Base-by-base conservation (phyloP, 2,329 filamentous ascomycete species). In the Stagonosporopsis chrysanthemi region DNA sequence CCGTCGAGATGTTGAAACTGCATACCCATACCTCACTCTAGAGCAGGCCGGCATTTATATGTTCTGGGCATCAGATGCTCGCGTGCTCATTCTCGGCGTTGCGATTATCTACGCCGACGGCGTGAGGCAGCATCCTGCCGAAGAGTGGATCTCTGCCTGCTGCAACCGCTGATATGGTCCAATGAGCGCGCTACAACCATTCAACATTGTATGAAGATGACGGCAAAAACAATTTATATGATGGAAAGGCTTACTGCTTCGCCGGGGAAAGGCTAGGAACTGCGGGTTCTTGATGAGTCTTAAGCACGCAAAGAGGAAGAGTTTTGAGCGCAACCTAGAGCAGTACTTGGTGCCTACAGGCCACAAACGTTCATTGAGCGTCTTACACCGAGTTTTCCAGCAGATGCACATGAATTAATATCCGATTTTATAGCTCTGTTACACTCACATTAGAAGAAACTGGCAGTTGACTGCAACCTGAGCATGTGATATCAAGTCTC, bases 111-210 rank as follows among this genome's bases (percentile, higher is more conserved):
- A 48, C 44, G 29, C 51, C 51, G 51, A 26, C 51, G 51, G 51
- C 51, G 31, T 47, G 43, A 35, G 50, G 38, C 14, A 36, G 7
- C 29, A 42, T 47, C 51, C 38, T 43, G 44, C 51, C 51, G 51
- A 54, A 54, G 15, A 54, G 51, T 54, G 51, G 51, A 43, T 54
- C 43, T 42, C 44, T 43, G 51, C 38, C 42, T 53, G 29, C 17
- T n/a, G 26, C 26, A n/a, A 46, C 36, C 22, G 28, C 22, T 4
- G 6, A 19, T 9, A 12, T 35, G 12, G 4, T 2, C 50, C 50
- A 47, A 53, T 53, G 24, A 31, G 41, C 26, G 41, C 5, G 24
- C 24, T 28, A 15, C 22, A 6, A 17, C 40, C 26, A n/a, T 8
- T 28, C 23, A 28, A 17, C 23, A 42, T 24, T 29, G 41, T 43